Evolutionary conservation across 2,329 filamentous ascomycete genomes (phyloP).

Genomic region (Xylariomycetidae sp.): DNA sequence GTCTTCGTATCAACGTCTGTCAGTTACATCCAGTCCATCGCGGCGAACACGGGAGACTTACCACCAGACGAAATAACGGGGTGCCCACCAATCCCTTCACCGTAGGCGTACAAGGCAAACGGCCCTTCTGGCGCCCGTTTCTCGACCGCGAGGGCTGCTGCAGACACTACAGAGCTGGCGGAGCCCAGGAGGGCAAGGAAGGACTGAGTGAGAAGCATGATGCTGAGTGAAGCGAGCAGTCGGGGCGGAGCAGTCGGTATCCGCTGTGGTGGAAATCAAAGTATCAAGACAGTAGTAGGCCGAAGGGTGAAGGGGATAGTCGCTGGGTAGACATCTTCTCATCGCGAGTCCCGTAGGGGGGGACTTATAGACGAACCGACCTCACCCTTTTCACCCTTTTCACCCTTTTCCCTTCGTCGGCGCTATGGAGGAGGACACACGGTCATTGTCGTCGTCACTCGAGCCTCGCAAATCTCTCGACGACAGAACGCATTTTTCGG

Average conservation of each 20-base stretch:
- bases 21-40: not conserved
- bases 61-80: conserved; percentile 18
- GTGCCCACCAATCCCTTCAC: conserved; percentile 18
- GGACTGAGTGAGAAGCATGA: not conserved
- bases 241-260: not conserved
- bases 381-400: too few relatives aligned
- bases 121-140: conserved; percentile 9
- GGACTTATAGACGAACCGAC: too few relatives aligned
- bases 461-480: too few relatives aligned
- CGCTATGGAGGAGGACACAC: too few relatives aligned
- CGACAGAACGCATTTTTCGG: too few relatives aligned
- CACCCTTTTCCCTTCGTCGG: too few relatives aligned
- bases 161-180: conserved; percentile 2
- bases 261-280: not conserved
- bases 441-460: too few relatives aligned
- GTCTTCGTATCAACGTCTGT: conserved; percentile 1
- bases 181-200: conserved; percentile 1
- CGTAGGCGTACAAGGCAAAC: conserved; percentile 24
- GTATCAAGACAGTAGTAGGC: not conserved
- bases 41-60: conserved; percentile 6
- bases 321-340: too few relatives aligned
- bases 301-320: too few relatives aligned
- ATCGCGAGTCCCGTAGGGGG: too few relatives aligned
- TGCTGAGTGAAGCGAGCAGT: not conserved
- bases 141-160: conserved; percentile 3